A percentile compares a stretch with the other conserved stretches of the same genome.
Evolutionary conservation across 148 eudicot species (phyloP).

Genomic region (Rhododendron ferrugineum): DNA sequence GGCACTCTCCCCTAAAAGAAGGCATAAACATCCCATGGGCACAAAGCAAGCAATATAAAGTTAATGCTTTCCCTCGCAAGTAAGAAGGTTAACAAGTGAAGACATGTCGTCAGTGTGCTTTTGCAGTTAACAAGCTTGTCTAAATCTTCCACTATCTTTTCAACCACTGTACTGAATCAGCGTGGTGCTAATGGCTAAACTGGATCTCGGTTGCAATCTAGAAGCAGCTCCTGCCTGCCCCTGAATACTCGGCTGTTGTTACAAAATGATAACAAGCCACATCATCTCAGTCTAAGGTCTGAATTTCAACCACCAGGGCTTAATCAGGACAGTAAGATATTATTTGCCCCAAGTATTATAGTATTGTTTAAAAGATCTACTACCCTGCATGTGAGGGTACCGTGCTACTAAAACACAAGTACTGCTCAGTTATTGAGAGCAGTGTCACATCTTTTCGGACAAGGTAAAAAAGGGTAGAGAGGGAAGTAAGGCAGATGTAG

Average conservation of each 20-base stretch:
- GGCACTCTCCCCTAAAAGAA: background rate
- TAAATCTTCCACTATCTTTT: background rate
- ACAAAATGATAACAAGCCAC: background rate
- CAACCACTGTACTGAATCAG: background rate
- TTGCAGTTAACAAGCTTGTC: background rate
- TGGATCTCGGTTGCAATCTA: background rate
- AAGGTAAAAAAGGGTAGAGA: background rate
- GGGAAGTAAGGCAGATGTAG: background rate
- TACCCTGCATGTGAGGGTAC: background rate
- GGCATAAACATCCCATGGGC: background rate
- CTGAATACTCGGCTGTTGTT: background rate
- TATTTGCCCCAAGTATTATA: background rate
- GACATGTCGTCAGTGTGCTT: background rate
- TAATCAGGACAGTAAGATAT: background rate
- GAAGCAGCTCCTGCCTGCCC: background rate
- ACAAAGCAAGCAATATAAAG: background rate
- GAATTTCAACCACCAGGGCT: background rate
- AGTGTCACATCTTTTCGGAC: background rate
- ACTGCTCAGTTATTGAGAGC: background rate
- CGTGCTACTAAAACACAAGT: background rate
- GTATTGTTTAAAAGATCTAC: background rate
- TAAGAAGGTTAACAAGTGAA: background rate
- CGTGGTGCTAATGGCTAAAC: background rate
- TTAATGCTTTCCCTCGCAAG: background rate
- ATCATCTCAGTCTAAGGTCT: background rate